phyloP scores from a whole-genome alignment of 352 stramenopile species.

The Globisporangium nagaii region DNA sequence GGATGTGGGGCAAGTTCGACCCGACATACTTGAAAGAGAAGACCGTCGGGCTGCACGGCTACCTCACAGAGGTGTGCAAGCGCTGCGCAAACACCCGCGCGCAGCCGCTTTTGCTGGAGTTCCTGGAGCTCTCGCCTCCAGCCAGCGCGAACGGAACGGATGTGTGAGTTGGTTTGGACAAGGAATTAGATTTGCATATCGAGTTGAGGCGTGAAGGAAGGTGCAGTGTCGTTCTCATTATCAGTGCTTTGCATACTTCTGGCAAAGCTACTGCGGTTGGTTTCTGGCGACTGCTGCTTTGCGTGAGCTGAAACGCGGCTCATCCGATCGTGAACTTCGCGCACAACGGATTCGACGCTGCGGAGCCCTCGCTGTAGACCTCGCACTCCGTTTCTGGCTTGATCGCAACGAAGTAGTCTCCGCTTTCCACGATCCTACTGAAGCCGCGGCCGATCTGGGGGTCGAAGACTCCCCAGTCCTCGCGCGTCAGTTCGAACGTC shows the following conservation, averaged over 20 bases:
- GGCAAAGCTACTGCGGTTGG: too few species aligned
- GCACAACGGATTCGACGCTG: slow-evolving; percentile 31
- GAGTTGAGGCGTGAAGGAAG: neutral
- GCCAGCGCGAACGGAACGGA: slow-evolving; percentile 3
- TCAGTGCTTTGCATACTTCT: too few species aligned
- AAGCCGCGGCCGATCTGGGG: slow-evolving; percentile 60
- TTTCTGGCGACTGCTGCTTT: too few species aligned
- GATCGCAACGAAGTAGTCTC: slow-evolving; percentile 60
- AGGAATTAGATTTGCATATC: neutral
- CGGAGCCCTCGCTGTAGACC: slow-evolving; percentile 33
- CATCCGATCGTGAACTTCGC: slow-evolving; percentile 26
- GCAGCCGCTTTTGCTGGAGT: slow-evolving; percentile 56
- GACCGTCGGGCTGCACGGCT: slow-evolving; percentile 59
- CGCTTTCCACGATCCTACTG: slow-evolving; percentile 55
- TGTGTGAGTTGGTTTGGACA: slow-evolving; percentile 3
- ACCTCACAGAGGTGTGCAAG: slow-evolving; percentile 71
- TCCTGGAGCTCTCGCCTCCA: slow-evolving; percentile 41
- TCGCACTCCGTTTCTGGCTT: slow-evolving; percentile 72
- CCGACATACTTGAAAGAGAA: slow-evolving; percentile 79
- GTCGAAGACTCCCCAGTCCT: slow-evolving; percentile 60
- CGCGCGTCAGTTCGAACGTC: slow-evolving; percentile 35
- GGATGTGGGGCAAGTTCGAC: slow-evolving; percentile 85
- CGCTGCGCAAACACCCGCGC: slow-evolving; percentile 65
- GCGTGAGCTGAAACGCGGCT: neutral
- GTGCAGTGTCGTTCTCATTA: neutral